These are phyloP conservation scores for Candida chauliodis DNA, from an alignment of 805 yeast species.

Conservation along the genomic window DNA sequence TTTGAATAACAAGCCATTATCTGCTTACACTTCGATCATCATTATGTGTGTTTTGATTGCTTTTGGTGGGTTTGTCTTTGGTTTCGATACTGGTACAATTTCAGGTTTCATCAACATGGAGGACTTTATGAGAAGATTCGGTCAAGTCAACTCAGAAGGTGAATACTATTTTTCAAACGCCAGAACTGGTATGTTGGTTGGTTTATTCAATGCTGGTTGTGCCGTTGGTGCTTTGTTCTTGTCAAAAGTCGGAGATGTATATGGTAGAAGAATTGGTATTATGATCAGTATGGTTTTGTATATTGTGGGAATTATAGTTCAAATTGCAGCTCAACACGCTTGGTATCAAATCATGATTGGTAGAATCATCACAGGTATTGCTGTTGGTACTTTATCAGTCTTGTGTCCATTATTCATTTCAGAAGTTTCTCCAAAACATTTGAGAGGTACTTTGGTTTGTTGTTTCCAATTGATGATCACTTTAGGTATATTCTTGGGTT, in stretches of 20 bases:
- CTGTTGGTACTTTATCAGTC: conserved; percentile 69
- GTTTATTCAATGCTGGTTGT: conserved; percentile 65
- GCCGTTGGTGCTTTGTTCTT: conserved; percentile 66
- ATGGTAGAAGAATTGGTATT: conserved; percentile 59
- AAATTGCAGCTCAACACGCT: conserved; percentile 48
- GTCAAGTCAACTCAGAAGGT: conserved; percentile 39
- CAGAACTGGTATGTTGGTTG: conserved; percentile 49
- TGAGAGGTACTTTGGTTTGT: conserved; percentile 69
- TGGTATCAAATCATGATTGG: conserved; percentile 70
- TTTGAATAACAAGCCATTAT: conserved; percentile 6
- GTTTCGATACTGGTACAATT: conserved; percentile 77
- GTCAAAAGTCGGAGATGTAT: conserved; percentile 52
- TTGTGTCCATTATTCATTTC: conserved; percentile 64
- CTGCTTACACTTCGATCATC: conserved; percentile 31
- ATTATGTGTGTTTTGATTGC: conserved; percentile 53
- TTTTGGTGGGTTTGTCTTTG: conserved; percentile 74
- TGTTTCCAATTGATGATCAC: conserved; percentile 70
- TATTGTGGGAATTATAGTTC: conserved; percentile 57
- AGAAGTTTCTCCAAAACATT: conserved; percentile 66
- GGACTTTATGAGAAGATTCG: conserved; percentile 52
- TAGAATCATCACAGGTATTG: conserved; percentile 67
- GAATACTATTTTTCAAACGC: conserved; percentile 37
- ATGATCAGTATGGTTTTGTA: conserved; percentile 52
- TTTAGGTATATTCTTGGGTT: conserved; percentile 67
- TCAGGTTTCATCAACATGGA: conserved; percentile 66